Evolutionary conservation across 2,329 filamentous ascomycete species (phyloP).

Genomic region (Trichoderma pleuroti): DNA sequence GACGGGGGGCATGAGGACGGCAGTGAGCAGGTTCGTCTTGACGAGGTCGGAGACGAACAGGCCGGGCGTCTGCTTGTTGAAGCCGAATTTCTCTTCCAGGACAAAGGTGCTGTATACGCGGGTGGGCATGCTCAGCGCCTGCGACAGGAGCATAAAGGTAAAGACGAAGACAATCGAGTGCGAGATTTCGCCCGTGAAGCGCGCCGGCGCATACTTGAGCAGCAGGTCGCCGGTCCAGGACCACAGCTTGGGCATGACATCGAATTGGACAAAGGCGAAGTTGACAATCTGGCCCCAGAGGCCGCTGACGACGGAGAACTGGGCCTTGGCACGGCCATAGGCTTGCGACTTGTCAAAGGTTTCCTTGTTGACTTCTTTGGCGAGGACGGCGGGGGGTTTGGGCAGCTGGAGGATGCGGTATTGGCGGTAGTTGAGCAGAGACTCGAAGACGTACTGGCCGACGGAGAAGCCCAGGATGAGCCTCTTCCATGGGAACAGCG

Average conservation of each 20-base stretch:
- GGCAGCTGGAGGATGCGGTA: constrained; percentile 80
- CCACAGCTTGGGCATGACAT: constrained; percentile 91
- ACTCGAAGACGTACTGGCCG: constrained; percentile 86
- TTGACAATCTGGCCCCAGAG: constrained; percentile 87
- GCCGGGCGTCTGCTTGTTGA: constrained; percentile 94
- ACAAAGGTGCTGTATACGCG: constrained; percentile 94
- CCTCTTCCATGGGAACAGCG: constrained; percentile 95
- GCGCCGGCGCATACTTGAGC: constrained; percentile 67
- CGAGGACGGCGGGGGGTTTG: constrained; percentile 78
- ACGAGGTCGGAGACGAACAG: constrained; percentile 87
- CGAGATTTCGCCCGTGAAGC: constrained; percentile 87
- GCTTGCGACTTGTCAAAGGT: constrained; percentile 95
- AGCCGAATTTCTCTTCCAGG: constrained; percentile 93
- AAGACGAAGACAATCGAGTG: constrained; percentile 93
- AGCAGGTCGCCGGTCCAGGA: constrained; percentile 72
- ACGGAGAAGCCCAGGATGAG: constrained; percentile 93
- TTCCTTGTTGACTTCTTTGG: constrained; percentile 81
- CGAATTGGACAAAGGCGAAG: constrained; percentile 81
- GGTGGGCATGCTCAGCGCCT: constrained; percentile 72
- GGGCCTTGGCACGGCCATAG: constrained; percentile 93
- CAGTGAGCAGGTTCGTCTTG: constrained; percentile 80
- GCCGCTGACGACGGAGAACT: constrained; percentile 77
- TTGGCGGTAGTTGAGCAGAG: constrained; percentile 83
- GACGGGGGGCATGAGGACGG: constrained; percentile 79
- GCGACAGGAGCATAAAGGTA: constrained; percentile 77